These are phyloP conservation scores for Kentomonas sorsogonicus DNA, from an alignment of 208 protist species.

Conservation along the genomic window DNA sequence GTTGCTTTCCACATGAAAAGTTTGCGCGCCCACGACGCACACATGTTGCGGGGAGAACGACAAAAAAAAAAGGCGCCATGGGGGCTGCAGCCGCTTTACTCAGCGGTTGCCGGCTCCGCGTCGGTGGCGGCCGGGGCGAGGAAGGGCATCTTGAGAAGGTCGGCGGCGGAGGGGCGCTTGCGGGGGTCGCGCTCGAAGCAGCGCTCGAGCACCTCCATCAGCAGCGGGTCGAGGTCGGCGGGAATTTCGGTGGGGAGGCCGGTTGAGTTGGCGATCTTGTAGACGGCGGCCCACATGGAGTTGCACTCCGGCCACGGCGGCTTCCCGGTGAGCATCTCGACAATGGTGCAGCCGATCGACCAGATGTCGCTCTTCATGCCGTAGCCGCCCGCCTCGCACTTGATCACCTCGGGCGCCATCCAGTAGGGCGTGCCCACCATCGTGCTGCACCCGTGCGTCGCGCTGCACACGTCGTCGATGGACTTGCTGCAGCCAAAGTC, in stretches of 20 bases:
- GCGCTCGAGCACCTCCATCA: constrained; percentile 66
- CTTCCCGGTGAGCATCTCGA: constrained; percentile 91
- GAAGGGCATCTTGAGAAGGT: constrained; percentile 72
- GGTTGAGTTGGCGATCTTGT: constrained; percentile 83
- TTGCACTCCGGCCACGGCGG: constrained; percentile 89
- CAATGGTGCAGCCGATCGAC: constrained; percentile 91
- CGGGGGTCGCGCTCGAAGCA: constrained; percentile 83
- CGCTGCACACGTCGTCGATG: constrained; percentile 79
- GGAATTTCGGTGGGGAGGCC: constrained; percentile 83
- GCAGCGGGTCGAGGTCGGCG: constrained; percentile 54
- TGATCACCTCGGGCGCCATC: constrained; percentile 92
- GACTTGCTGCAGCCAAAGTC: constrained; percentile 91
- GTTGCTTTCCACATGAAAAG: neutral
- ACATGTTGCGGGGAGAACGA: too few species aligned
- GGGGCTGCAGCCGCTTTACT: too few species aligned
- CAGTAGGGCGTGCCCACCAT: constrained; percentile 90
- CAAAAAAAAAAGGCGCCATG: too few species aligned
- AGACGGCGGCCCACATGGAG: constrained; percentile 82
- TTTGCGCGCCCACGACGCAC: too few species aligned
- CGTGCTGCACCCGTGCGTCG: constrained; percentile 66
- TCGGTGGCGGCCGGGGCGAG: constrained; percentile 26
- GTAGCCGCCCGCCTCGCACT: constrained; percentile 85
- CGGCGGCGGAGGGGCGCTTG: constrained; percentile 50
- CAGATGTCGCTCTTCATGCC: constrained; percentile 92
- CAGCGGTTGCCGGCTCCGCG: neutral